Conservation (phyloP, 768 basidiomycete genomes). For the Panaeolus cyanescens region DNA sequence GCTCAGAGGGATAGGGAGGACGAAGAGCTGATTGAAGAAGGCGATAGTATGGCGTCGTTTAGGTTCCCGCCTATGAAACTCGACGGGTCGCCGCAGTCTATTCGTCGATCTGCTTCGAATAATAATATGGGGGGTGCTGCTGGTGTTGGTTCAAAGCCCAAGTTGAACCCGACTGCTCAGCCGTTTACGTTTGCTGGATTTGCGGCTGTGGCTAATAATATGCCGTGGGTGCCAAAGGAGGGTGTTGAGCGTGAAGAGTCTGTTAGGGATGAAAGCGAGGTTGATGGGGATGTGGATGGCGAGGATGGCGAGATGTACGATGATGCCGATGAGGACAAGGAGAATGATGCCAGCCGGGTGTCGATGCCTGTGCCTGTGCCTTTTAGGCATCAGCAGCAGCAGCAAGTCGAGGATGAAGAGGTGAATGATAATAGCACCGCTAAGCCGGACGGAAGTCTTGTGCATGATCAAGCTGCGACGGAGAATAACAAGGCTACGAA, state of each 20-base stretch:
- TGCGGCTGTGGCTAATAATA: conserved; percentile 39
- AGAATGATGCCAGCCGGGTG: conserved; percentile 4
- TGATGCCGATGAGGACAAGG: conserved; percentile 15
- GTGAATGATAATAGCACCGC: conserved; percentile 37
- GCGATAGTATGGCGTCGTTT: conserved; percentile 73
- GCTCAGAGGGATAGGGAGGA: background rate
- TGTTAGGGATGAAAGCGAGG: background rate
- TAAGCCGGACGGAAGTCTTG: conserved; percentile 29
- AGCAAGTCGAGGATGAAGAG: conserved; percentile 3
- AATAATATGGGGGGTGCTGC: background rate
- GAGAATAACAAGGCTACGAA: conserved; percentile 18
- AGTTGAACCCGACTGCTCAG: conserved; percentile 48
- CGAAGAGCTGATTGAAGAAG: conserved; percentile 46
- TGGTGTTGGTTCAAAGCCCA: conserved; percentile 19
- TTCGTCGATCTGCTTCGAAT: conserved; percentile 39
- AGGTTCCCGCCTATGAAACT: conserved; percentile 60
- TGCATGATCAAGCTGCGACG: conserved; percentile 7
- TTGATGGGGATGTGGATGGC: background rate
- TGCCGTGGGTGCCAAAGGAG: conserved; percentile 24
- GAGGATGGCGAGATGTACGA: conserved; percentile 12
- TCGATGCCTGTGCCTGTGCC: conserved; percentile 2
- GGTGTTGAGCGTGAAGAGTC: background rate
- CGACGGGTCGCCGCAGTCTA: conserved; percentile 49
- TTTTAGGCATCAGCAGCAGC: background rate
- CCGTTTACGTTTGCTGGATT: conserved; percentile 75